Conservation (phyloP, 805 yeast species). For the Kluyveromyces lactis region DNA sequence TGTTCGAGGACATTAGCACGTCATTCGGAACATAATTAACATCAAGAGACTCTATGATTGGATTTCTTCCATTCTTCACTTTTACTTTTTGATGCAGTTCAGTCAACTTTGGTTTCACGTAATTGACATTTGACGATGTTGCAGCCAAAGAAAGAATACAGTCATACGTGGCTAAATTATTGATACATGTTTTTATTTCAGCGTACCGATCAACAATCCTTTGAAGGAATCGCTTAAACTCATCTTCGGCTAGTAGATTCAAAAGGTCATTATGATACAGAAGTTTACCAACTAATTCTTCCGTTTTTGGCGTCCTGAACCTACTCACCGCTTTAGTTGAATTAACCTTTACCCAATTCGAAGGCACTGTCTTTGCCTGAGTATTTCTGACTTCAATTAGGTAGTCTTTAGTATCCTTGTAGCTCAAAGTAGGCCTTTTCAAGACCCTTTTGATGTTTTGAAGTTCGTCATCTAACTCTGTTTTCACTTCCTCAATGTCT, state of each 20-base stretch:
- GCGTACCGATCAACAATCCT: slow-evolving; percentile 33
- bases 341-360: slow-evolving; percentile 68
- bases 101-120: slow-evolving; percentile 43
- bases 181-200: slow-evolving; percentile 36
- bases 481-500: slow-evolving; percentile 38
- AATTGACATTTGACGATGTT: slow-evolving; percentile 41
- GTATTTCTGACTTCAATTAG: slow-evolving; percentile 67
- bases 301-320: slow-evolving; percentile 56
- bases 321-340: slow-evolving; percentile 63
- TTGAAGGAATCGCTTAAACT: slow-evolving; percentile 28
- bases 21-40: slow-evolving; percentile 59
- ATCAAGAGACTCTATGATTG: slow-evolving; percentile 49
- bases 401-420: slow-evolving; percentile 57
- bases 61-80: slow-evolving; percentile 54
- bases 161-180: slow-evolving; percentile 49
- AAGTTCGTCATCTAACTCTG: slow-evolving; percentile 47
- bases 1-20: slow-evolving; percentile 38
- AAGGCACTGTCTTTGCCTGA: slow-evolving; percentile 51
- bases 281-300: slow-evolving; percentile 41
- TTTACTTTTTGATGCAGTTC: slow-evolving; percentile 39
- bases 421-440: slow-evolving; percentile 50
- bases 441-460: slow-evolving; percentile 35
- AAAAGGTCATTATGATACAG: slow-evolving; percentile 54
- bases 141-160: slow-evolving; percentile 60
- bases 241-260: slow-evolving; percentile 17